phyloP scores from a whole-genome alignment of 345 rosid genomes.

The Moricandia moricandioides region DNA sequence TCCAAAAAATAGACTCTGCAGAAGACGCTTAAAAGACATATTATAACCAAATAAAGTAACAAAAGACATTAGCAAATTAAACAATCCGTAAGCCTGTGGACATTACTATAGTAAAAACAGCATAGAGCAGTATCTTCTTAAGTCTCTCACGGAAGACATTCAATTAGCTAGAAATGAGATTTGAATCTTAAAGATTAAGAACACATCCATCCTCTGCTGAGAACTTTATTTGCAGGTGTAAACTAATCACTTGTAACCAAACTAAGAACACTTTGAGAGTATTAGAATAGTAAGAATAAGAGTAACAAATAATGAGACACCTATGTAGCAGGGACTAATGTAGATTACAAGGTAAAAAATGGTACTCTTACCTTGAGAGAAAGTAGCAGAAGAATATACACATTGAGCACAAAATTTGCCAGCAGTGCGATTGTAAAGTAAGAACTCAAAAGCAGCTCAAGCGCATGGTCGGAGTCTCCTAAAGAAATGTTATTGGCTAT shows the following conservation, averaged over 20 bases:
- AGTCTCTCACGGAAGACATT: background rate
- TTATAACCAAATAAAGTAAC: conserved; percentile 1
- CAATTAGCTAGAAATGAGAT: background rate
- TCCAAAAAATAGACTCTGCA: conserved; percentile 84
- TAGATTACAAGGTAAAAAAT: background rate
- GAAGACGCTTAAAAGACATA: background rate
- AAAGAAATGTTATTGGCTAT: conserved; percentile 44
- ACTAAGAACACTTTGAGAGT: background rate
- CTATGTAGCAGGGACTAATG: background rate
- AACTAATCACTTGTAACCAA: background rate
- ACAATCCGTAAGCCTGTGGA: background rate
- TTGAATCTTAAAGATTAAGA: background rate
- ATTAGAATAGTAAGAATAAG: background rate
- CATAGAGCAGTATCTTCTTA: background rate
- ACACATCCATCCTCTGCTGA: background rate
- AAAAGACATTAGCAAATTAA: background rate
- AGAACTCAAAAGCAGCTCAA: conserved; percentile 67
- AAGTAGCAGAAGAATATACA: conserved; percentile 69
- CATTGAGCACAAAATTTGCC: conserved; percentile 71
- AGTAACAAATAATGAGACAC: background rate
- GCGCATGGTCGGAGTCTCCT: conserved; percentile 50
- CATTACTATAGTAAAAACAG: background rate
- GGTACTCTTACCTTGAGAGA: conserved; percentile 66
- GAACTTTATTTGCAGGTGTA: background rate
- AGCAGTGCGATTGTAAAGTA: conserved; percentile 62